Evolutionary conservation across 1,139 yeast genomes (phyloP).

Genomic region (Ashbya aceris): DNA sequence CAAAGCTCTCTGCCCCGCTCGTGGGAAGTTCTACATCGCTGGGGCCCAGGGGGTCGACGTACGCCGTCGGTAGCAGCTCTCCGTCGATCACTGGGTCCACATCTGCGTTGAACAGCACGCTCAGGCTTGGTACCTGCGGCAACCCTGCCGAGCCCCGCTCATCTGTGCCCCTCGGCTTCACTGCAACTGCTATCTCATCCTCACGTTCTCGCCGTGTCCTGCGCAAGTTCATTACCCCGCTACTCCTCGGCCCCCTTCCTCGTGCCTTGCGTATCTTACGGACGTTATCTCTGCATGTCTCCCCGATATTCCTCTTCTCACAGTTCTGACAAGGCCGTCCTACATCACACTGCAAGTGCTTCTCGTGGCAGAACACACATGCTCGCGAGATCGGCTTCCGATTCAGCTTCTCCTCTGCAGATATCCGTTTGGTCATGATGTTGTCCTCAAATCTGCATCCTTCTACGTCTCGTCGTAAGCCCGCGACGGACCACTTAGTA

Average conservation of each 20-base stretch:
- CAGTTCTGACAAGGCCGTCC: conserved; percentile 64
- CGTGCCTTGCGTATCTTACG: conserved; percentile 35
- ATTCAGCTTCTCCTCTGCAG: conserved; percentile 41
- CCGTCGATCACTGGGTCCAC: conserved; percentile 3
- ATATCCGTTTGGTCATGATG: conserved; percentile 53
- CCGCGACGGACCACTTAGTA: no score
- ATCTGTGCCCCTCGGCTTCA: neutral
- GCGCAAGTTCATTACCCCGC: neutral
- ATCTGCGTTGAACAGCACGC: conserved; percentile 8
- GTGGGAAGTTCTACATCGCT: neutral
- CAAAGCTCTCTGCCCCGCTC: conserved; percentile 11
- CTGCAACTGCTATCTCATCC: neutral
- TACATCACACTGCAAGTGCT: conserved; percentile 58
- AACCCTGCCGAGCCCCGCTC: conserved; percentile 1
- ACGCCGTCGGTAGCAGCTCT: neutral
- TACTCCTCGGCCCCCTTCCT: neutral
- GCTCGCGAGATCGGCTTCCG: conserved; percentile 61
- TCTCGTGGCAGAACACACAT: conserved; percentile 60
- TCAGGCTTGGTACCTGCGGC: conserved; percentile 10
- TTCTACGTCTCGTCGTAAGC: no score
- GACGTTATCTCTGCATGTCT: conserved; percentile 49
- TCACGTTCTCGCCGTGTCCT: neutral
- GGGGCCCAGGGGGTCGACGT: neutral
- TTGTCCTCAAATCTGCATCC: no score
- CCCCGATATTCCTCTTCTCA: conserved; percentile 47